Base-by-base conservation (phyloP, 257 asterid species). In the Solanum virginianum region DNA sequence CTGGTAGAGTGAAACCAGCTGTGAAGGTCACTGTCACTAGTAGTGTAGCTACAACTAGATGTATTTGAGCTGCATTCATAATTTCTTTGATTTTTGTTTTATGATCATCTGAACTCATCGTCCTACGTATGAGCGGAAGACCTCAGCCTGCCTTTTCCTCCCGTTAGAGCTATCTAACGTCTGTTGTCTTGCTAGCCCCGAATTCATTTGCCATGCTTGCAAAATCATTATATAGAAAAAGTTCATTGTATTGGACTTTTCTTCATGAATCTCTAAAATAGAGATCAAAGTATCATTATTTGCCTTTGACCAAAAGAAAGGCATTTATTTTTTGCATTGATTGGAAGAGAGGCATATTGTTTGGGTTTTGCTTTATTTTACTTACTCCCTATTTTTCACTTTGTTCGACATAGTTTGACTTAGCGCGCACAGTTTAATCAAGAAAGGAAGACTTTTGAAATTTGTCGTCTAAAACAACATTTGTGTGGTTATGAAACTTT, bases 1-100 rank as follows among this genome's bases (percentile, higher is more conserved):
- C 89, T 6, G 87, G 87, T 2, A 84, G 9, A 4, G 87, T 87
- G 72, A 87, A 41, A 85, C 89, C 8, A 60, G 59, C 80, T 2
- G 80, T 57, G 22, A 72, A 72, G 20, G 80, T 72, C 7, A 72
- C 57, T 22, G 57, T 72, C 18, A 45, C 4, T 74, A 74, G 6
- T 74, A 74, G 57, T 6, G 81, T n/a, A 16, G 57, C 80, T 2
- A 87, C 87, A 13, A 87, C 63, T 26, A 84, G 1, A 43, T 77
- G 62, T 6, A 13, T 70, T 72, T 43, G 80, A 45, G 80, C 57
- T 72, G 2, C 1, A 12, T 60, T 39, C 63, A 79, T 43, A 22
- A 80, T 81, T 4, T 5, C 8, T 17, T 13, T 79, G 14, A 72
- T 60, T 0, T 0, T 22, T 51, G 81, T 11, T 13, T 83, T 11